A percentile compares a stretch with the other conserved stretches of the same genome.
phyloP scores from a whole-genome alignment of 768 basidiomycete genomes.

The Pisolithus microcarpus region DNA sequence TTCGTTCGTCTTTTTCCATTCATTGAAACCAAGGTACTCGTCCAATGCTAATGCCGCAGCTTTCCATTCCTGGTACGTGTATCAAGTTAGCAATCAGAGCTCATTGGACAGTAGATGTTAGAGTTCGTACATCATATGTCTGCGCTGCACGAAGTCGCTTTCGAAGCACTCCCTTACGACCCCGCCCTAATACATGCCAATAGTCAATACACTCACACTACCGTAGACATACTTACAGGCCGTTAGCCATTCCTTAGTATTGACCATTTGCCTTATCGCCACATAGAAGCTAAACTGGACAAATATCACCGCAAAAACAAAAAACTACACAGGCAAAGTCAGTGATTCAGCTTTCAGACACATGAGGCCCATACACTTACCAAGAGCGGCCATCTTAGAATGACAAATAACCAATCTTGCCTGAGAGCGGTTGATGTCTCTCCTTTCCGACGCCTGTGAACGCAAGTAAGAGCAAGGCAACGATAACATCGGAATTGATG shows the following conservation, averaged over 20 bases:
- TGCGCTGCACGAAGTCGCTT: constrained; percentile 65
- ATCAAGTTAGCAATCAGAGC: background rate
- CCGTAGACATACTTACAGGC: constrained; percentile 54
- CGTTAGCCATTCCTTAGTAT: constrained; percentile 86
- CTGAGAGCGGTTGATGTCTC: constrained; percentile 32
- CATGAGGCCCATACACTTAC: constrained; percentile 34
- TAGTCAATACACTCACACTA: background rate
- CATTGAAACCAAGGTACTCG: constrained; percentile 72
- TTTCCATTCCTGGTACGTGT: constrained; percentile 70
- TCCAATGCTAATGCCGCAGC: constrained; percentile 72
- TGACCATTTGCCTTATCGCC: constrained; percentile 84
- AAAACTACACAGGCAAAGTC: constrained; percentile 39
- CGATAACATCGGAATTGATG: background rate
- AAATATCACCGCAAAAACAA: constrained; percentile 80
- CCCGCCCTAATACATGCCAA: constrained; percentile 56
- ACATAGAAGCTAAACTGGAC: constrained; percentile 84
- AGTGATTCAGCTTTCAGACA: background rate
- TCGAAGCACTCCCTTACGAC: constrained; percentile 72
- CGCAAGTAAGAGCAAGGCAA: constrained; percentile 1
- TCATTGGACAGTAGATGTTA: background rate
- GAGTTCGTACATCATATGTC: constrained; percentile 55
- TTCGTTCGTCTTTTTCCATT: constrained; percentile 86
- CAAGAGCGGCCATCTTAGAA: constrained; percentile 83
- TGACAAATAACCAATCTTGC: constrained; percentile 69
- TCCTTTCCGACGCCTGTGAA: constrained; percentile 32